phyloP scores from a whole-genome alignment of 176 grass and related monocot species.

The Oropetium thomaeum region DNA sequence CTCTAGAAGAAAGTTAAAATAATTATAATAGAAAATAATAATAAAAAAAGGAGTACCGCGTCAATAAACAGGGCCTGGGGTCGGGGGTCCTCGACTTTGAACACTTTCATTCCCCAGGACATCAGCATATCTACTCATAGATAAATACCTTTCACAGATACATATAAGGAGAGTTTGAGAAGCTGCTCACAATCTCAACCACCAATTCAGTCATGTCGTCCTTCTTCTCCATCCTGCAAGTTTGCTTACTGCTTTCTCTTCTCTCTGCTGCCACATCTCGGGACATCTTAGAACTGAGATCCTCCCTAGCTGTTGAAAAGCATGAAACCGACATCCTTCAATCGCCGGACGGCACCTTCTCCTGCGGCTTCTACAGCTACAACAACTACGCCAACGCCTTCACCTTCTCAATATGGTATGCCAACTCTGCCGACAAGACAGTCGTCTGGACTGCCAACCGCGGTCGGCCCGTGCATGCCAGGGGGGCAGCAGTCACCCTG shows the following conservation, averaged over 20 bases:
- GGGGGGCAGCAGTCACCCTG: conserved; percentile 30
- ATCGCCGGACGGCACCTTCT: conserved; percentile 41
- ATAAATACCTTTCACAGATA: not conserved
- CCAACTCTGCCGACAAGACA: conserved; percentile 24
- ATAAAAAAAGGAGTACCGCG: too few relatives aligned
- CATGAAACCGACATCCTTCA: conserved; percentile 18
- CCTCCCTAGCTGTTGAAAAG: not conserved
- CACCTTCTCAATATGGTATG: conserved; percentile 57
- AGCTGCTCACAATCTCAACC: not conserved
- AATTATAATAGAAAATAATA: too few relatives aligned
- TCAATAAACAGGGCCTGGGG: not conserved
- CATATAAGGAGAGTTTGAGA: not conserved
- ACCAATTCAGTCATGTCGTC: not conserved
- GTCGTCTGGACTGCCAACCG: conserved; percentile 49
- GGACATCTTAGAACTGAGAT: not conserved
- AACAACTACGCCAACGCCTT: conserved; percentile 30
- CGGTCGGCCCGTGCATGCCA: conserved; percentile 14
- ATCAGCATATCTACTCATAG: not conserved
- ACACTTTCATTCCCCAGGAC: not conserved
- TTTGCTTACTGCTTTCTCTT: not conserved
- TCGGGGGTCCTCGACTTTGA: too few relatives aligned
- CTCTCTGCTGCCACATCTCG: not conserved
- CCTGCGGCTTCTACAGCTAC: conserved; percentile 41
- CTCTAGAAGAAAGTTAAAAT: too few relatives aligned
- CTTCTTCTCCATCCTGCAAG: not conserved